Conservation (phyloP, 768 basidiomycete genomes). For the Boletus fagicola region DNA sequence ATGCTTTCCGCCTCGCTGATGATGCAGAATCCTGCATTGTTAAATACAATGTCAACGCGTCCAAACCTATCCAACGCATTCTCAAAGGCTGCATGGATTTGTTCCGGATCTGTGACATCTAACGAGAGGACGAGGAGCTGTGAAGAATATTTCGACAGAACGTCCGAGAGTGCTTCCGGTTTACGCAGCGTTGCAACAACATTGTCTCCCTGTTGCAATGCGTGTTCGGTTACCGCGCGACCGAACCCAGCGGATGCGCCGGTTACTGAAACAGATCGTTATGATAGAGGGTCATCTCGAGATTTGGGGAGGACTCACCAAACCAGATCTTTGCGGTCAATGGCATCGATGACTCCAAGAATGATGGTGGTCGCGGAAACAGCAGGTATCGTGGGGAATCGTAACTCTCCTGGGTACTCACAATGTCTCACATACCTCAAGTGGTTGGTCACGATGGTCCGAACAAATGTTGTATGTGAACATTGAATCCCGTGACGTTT, state of each 20-base stretch:
- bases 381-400: background rate
- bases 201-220: conserved; percentile 38
- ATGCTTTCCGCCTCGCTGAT: conserved; percentile 40
- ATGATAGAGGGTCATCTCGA: background rate
- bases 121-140: conserved; percentile 39
- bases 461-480: background rate
- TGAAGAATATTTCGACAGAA: conserved; percentile 26
- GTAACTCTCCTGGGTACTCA: background rate
- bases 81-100: conserved; percentile 37
- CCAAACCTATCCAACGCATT: conserved; percentile 38
- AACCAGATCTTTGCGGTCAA: conserved; percentile 22
- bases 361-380: background rate
- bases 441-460: background rate
- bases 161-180: conserved; percentile 29
- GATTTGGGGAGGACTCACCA: conserved; percentile 10
- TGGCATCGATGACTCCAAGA: conserved; percentile 8
- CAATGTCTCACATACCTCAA: background rate
- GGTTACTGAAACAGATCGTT: conserved; percentile 32
- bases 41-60: conserved; percentile 45
- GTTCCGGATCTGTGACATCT: conserved; percentile 36
- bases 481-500: background rate
- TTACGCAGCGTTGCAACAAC: conserved; percentile 44
- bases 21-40: conserved; percentile 38
- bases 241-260: conserved; percentile 43
- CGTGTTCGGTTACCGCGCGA: conserved; percentile 33